Conservation (phyloP, 352 stramenopile species). For the Phytopythium oedochilum region DNA sequence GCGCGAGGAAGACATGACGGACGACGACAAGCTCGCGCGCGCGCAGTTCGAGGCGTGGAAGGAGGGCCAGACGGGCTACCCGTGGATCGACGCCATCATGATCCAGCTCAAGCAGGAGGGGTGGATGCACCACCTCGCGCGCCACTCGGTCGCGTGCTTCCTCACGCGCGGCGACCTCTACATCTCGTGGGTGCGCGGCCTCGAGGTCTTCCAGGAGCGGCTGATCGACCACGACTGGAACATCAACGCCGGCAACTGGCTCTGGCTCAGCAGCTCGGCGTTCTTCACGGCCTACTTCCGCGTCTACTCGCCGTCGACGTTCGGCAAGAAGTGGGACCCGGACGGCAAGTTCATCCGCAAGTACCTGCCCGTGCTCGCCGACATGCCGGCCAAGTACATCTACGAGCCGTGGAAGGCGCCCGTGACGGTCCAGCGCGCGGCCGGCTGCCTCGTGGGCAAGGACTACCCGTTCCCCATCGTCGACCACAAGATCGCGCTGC, state of each 20-base stretch:
- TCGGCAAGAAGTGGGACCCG: conserved; percentile 96
- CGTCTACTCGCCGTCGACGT: conserved; percentile 93
- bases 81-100: conserved; percentile 98
- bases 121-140: conserved; percentile 86
- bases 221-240: conserved; percentile 97
- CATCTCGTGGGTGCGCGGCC: conserved; percentile 92
- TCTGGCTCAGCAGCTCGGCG: conserved; percentile 93
- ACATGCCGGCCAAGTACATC: conserved; percentile 96
- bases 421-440: conserved; percentile 73
- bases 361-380: conserved; percentile 88
- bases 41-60: conserved; percentile 93
- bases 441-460: conserved; percentile 85
- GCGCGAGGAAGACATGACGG: conserved; percentile 49
- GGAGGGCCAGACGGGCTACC: conserved; percentile 94
- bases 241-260: conserved; percentile 98
- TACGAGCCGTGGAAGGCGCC: conserved; percentile 98
- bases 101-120: conserved; percentile 88
- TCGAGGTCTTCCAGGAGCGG: conserved; percentile 89
- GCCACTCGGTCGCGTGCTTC: conserved; percentile 98
- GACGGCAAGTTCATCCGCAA: conserved; percentile 91
- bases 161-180: conserved; percentile 97
- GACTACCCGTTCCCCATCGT: conserved; percentile 96
- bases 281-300: conserved; percentile 99
- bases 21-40: conserved; percentile 79
- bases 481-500: conserved; percentile 89